Evolutionary conservation across 306 rosid species (phyloP), one percentile per base, ranked within the genome.

Genomic region (Begonia masoniana): DNA sequence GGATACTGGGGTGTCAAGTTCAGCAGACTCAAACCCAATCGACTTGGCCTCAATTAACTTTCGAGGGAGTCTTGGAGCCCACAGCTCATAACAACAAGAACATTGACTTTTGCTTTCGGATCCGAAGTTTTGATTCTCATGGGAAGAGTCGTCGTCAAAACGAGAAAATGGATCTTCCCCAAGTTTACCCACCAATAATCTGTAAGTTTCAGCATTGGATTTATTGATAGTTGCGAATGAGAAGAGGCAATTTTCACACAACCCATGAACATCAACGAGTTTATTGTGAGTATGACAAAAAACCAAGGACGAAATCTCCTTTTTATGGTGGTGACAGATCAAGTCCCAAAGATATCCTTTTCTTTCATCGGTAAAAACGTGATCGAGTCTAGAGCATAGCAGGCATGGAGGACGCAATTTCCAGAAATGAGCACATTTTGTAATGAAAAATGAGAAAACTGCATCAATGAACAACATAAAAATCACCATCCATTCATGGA

Each of bases 341-440:
- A 91, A 67, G 55, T 77, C 74, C 79, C 82, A 74, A 67, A 65
- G 61, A 59, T 81, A 81, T 39, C 88, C 93, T 15, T 6, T 48
- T 66, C 64, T 81, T 60, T 86, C 70, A 54, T 73, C 59, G 54
- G 86, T 82, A 13, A 86, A 79, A 55, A 86, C 66, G 63, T 91
- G 96, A 79, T 91, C 99, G 15, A 91, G 85, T 62, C 99, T 83
- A 3, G 99, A 91, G 79, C 99, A 91, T 39, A 91, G 64, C 16
- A 86, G 43, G 62, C 99, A 91, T 0, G 99, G 99, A 4, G 59
- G 47, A 76, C 56, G 74, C 71, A 91, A 66, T 70, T 78, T 75
- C 62, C 81, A 83, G 59, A 53, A 68, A 45, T 54, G 51, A 64
- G 99, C 86, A 60, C 82, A 83, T 64, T 77, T 91, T 0, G 86